Conservation (phyloP, 129 eudicot species). For the Solidago caesia region DNA sequence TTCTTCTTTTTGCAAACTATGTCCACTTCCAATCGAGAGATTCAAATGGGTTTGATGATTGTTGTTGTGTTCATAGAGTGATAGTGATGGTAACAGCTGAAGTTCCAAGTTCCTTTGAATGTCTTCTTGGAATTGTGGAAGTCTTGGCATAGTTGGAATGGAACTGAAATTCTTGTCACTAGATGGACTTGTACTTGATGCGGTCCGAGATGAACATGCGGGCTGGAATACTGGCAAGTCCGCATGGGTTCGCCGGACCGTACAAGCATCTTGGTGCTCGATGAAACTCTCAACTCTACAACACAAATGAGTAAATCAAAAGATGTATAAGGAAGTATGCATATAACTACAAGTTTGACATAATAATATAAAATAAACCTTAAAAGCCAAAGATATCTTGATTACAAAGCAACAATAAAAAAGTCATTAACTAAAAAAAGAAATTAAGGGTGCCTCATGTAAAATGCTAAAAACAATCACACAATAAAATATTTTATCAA, state of each 20-base stretch:
- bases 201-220: constrained; percentile 46
- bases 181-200: constrained; percentile 58
- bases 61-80: constrained; percentile 23
- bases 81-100: constrained; percentile 48
- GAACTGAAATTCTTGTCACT: constrained; percentile 43
- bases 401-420: constrained; percentile 2
- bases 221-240: constrained; percentile 46
- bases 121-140: constrained; percentile 25
- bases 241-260: constrained; percentile 33
- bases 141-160: constrained; percentile 28
- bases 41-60: constrained; percentile 45
- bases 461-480: constrained; percentile 26
- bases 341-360: constrained; percentile 11
- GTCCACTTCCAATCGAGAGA: constrained; percentile 56
- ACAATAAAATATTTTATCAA: constrained; percentile 6
- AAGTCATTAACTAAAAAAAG: background rate
- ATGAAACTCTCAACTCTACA: constrained; percentile 72
- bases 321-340: background rate
- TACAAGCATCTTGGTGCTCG: constrained; percentile 73
- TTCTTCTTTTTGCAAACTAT: constrained; percentile 32
- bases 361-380: constrained; percentile 6
- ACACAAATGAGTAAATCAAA: constrained; percentile 11
- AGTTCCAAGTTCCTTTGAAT: constrained; percentile 54
- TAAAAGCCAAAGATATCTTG: constrained; percentile 8
- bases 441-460: background rate